Percentiles rank a stretch among this genome's conserved stretches.
These are phyloP conservation scores for Suillus spraguei DNA, from an alignment of 768 basidiomycete genomes.

Conservation along the genomic window DNA sequence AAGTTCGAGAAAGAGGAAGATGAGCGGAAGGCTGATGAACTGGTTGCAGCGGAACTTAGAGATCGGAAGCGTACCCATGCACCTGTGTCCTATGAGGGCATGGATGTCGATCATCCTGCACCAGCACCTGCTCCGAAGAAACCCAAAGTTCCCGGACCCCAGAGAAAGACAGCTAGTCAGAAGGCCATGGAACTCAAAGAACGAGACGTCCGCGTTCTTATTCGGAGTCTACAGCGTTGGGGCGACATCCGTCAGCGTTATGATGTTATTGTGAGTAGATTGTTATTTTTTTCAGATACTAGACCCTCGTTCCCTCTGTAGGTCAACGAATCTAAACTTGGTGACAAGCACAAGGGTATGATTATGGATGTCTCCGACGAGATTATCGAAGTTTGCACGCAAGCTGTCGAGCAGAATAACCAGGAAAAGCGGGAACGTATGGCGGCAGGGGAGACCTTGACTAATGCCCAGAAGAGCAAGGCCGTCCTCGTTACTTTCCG, in stretches of 20 bases:
- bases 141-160: conserved; percentile 68
- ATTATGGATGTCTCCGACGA: conserved; percentile 92
- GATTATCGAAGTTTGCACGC: conserved; percentile 82
- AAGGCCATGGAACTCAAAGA: conserved; percentile 97
- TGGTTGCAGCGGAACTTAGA: conserved; percentile 66
- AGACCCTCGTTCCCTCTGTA: conserved; percentile 32
- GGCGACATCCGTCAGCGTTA: conserved; percentile 96
- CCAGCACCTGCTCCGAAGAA: conserved; percentile 70
- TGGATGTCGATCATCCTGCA: conserved; percentile 82
- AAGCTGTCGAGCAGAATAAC: conserved; percentile 84
- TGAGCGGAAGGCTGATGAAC: conserved; percentile 70
- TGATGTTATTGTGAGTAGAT: conserved; percentile 80
- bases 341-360: conserved; percentile 92
- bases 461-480: conserved; percentile 95
- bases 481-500: conserved; percentile 92
- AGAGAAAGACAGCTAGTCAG: conserved; percentile 89
- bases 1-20: conserved; percentile 83
- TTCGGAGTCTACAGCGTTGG: conserved; percentile 96
- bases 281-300: conserved; percentile 1
- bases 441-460: conserved; percentile 85
- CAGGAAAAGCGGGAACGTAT: conserved; percentile 74
- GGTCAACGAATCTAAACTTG: conserved; percentile 88
- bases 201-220: conserved; percentile 92
- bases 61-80: conserved; percentile 85
- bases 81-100: conserved; percentile 88